Conservation (phyloP, 2,329 filamentous ascomycete genomes). For the Aspergillus vadensis region DNA sequence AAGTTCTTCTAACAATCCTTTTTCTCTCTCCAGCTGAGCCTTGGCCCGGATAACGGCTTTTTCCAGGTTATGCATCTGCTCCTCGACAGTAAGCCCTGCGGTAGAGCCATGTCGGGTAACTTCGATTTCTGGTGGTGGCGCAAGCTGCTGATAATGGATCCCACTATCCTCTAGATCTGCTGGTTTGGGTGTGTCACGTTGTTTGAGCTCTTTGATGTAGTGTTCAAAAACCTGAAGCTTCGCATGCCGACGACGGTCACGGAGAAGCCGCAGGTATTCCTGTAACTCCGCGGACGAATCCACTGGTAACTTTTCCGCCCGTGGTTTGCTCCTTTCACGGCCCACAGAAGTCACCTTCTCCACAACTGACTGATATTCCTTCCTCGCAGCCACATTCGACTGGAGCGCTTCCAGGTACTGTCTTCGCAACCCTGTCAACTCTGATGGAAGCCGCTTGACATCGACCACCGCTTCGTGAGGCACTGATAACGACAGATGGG, state of each 20-base stretch:
- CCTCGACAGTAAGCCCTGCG: conserved; percentile 30
- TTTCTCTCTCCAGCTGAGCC: conserved; percentile 39
- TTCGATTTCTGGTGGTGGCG: conserved; percentile 20
- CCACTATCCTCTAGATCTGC: conserved; percentile 26
- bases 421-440: conserved; percentile 45
- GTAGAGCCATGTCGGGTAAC: conserved; percentile 12
- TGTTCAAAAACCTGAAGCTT: no score
- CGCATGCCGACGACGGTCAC: neutral
- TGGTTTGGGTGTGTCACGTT: conserved; percentile 24
- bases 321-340: conserved; percentile 22
- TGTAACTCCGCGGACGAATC: conserved; percentile 33
- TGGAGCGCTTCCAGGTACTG: conserved; percentile 51
- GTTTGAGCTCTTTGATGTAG: conserved; percentile 46
- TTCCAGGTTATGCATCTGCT: conserved; percentile 42
- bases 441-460: conserved; percentile 40
- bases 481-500: conserved; percentile 40
- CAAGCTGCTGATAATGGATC: conserved; percentile 18
- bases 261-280: conserved; percentile 43
- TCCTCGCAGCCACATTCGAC: conserved; percentile 44
- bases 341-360: conserved; percentile 36
- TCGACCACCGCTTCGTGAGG: conserved; percentile 34
- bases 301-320: conserved; percentile 16
- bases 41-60: conserved; percentile 42
- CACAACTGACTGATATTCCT: conserved; percentile 39
- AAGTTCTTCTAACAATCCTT: conserved; percentile 35